Base-by-base conservation (phyloP, 2,329 filamentous ascomycete species). In the Raffaelea albimanens region DNA sequence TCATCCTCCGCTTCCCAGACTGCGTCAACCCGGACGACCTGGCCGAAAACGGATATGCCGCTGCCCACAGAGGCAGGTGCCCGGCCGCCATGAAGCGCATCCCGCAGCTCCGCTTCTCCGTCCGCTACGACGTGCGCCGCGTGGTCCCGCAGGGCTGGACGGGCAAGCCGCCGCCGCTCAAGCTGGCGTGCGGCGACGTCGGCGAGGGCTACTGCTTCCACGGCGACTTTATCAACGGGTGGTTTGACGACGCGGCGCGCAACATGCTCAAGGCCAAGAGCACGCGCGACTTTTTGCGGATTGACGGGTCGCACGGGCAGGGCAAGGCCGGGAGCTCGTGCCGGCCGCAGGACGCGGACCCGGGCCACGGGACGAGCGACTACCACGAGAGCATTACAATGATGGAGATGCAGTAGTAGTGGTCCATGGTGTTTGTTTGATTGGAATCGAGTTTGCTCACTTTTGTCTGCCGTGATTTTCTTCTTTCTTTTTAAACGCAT, bases 141-240 rank as follows among this genome's bases (percentile, higher is more conserved):
- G 62, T 56, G 2, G 55, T 72, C 21, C 65, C 69, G 1, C 55
- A 64, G 39, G 69, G 70, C 4, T 73, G 70, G 70, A 62, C 57
- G 40, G 70, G 70, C n/a, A n/a, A n/a, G n/a, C 59, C 61, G 2
- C 63, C 69, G 23, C 70, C 70, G 5, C 53, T 72, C 38, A 65
- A 69, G 56, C 59, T 72, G 5, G 64, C 69, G 3, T 70, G 64
- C 46, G 58, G 41, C 19, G 23, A 56, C 50, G 38, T 53, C 42
- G 65, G 65, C 5, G 53, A 58, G 14, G 62, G 63, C 2, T 68
- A 61, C 53, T 66, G 62, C 58, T 61, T 60, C 40, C 67, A 71
- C 48, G 67, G 68, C 18, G 68, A 72, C 53, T 70, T 71, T 50
- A 65, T 72, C 56, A 70, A 69, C 40, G 68, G 59, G 2, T 71